Percentiles rank a stretch among this genome's conserved stretches.
Evolutionary conservation across 78 protist genomes (phyloP).

Genomic region (Dictyostelium firmibasis): DNA sequence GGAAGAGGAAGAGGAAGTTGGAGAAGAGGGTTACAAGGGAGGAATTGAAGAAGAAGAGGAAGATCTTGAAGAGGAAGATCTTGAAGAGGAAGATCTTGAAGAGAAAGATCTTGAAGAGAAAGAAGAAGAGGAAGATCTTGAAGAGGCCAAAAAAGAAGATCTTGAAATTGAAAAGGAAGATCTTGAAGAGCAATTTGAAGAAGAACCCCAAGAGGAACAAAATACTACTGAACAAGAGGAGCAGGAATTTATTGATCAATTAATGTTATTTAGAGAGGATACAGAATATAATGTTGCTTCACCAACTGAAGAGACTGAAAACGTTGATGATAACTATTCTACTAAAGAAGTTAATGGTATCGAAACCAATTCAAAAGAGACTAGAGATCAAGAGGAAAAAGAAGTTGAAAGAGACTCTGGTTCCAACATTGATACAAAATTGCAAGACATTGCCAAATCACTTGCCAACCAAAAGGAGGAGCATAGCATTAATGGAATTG

Average conservation of each 20-base stretch:
- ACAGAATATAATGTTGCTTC: no score
- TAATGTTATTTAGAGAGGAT: neutral
- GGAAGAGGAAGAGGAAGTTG: no score
- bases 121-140: neutral
- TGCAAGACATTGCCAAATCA: no score
- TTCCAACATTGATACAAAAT: neutral
- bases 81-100: no score
- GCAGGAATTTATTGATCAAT: neutral
- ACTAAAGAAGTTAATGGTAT: neutral
- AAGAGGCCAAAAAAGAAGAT: neutral
- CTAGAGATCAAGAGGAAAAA: neutral
- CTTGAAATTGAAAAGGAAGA: neutral
- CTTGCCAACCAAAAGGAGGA: neutral
- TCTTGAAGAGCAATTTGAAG: neutral
- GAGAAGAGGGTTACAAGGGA: neutral
- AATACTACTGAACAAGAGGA: no score
- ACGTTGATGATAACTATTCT: neutral
- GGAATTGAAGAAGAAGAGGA: neutral
- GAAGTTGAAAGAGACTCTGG: no score
- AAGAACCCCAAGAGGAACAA: neutral
- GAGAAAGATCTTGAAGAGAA: no score
- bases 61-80: neutral
- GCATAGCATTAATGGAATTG: neutral
- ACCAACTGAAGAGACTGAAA: neutral
- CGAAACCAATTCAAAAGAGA: neutral